Conservation (phyloP, 2,329 filamentous ascomycete species). For the Podosphaera fusca region DNA sequence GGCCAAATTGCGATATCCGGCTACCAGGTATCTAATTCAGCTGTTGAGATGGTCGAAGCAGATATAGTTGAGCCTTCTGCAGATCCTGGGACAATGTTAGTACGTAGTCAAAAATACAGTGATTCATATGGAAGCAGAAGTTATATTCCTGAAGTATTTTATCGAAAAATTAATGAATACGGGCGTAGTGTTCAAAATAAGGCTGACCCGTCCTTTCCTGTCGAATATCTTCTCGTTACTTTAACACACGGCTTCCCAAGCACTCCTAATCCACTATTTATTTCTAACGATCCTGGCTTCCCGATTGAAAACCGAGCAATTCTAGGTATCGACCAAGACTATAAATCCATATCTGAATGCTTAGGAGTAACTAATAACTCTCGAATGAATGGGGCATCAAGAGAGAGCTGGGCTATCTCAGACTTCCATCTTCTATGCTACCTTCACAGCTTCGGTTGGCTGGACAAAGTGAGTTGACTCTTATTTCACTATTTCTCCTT, state of each 20-base stretch:
- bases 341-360: constrained; percentile 37
- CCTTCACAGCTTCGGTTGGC: constrained; percentile 54
- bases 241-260: constrained; percentile 91
- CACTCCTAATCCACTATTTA: constrained; percentile 54
- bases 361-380: constrained; percentile 38
- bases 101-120: constrained; percentile 72
- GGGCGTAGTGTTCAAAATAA: constrained; percentile 92
- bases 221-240: constrained; percentile 89
- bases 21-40: constrained; percentile 87
- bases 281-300: constrained; percentile 38
- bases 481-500: background rate
- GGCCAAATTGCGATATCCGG: constrained; percentile 74
- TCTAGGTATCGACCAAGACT: constrained; percentile 68
- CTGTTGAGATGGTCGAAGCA: constrained; percentile 88
- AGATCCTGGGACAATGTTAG: constrained; percentile 81
- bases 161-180: constrained; percentile 86
- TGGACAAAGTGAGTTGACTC: constrained; percentile 50
- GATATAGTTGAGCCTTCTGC: constrained; percentile 90
- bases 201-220: constrained; percentile 85
- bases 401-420: constrained; percentile 47
- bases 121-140: constrained; percentile 42
- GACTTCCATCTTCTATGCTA: constrained; percentile 92
- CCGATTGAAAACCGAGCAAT: constrained; percentile 79
- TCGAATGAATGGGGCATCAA: constrained; percentile 31
- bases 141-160: constrained; percentile 96